Evolutionary conservation across 2,329 filamentous ascomycete genomes (phyloP).

Genomic region (Diplodia scrobiculata): DNA sequence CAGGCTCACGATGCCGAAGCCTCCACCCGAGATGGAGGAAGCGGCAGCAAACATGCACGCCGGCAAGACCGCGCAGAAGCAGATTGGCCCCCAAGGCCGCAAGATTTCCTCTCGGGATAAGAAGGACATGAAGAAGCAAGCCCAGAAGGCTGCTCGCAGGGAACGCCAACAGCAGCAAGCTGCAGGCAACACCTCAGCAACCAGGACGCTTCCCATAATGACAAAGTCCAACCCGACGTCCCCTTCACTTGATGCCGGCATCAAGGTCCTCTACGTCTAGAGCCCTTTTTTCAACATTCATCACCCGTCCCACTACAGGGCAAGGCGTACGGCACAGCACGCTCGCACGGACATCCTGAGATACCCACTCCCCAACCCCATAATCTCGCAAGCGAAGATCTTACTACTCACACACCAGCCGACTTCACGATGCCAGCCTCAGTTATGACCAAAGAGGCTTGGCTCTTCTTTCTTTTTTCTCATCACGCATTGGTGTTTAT

Average conservation of each 20-base stretch:
- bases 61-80: constrained; percentile 37
- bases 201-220: constrained; percentile 18
- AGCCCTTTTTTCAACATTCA: constrained; percentile 4
- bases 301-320: background rate
- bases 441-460: constrained; percentile 10
- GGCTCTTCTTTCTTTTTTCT: constrained; percentile 19
- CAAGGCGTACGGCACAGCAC: constrained; percentile 7
- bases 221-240: constrained; percentile 24
- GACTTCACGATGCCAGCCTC: background rate
- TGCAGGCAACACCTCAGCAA: background rate
- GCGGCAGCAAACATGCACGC: constrained; percentile 5
- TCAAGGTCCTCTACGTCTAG: constrained; percentile 25
- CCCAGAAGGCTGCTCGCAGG: constrained; percentile 48
- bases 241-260: constrained; percentile 25
- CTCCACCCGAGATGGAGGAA: constrained; percentile 42
- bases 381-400: constrained; percentile 27
- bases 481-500: constrained; percentile 24
- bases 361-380: constrained; percentile 20
- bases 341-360: constrained; percentile 21
- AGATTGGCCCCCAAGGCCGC: constrained; percentile 39
- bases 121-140: constrained; percentile 47
- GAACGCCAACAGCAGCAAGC: constrained; percentile 36
- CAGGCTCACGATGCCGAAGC: constrained; percentile 35
- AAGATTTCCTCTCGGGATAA: constrained; percentile 41
- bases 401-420: constrained; percentile 2